Evolutionary conservation across 1,139 yeast genomes (phyloP).

Genomic region (Entelexis paramagnoliae): DNA sequence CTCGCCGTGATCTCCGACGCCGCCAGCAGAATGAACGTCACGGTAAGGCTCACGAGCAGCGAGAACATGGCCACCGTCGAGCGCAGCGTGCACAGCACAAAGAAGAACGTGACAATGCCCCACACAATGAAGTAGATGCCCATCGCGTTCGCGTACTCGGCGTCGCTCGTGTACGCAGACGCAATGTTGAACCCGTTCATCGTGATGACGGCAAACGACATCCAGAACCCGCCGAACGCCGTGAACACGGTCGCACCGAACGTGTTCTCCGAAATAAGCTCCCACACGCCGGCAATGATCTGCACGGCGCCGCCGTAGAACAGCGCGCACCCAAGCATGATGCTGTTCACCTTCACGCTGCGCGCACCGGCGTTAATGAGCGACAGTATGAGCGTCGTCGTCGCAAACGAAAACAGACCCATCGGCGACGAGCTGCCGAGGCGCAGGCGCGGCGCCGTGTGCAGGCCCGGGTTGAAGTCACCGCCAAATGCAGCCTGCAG

Average conservation of each 20-base stretch:
- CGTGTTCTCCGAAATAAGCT: conserved; percentile 58
- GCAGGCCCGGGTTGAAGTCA: conserved; percentile 51
- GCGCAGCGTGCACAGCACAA: conserved; percentile 57
- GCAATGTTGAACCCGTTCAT: conserved; percentile 65
- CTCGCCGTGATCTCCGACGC: conserved; percentile 43
- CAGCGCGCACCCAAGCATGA: conserved; percentile 63
- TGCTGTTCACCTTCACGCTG: conserved; percentile 42
- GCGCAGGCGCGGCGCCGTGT: conserved; percentile 52
- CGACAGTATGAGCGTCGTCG: conserved; percentile 73
- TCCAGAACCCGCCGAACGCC: conserved; percentile 85
- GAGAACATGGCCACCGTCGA: conserved; percentile 73
- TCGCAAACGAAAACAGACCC: conserved; percentile 73
- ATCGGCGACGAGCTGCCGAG: conserved; percentile 86
- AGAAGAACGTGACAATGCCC: conserved; percentile 64
- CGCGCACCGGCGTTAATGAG: conserved; percentile 55
- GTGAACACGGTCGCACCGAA: conserved; percentile 83
- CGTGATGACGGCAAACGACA: conserved; percentile 60
- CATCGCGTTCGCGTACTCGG: conserved; percentile 44
- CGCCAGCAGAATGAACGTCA: conserved; percentile 60
- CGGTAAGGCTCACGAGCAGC: conserved; percentile 50
- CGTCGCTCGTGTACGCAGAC: conserved; percentile 41
- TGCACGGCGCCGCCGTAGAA: conserved; percentile 82
- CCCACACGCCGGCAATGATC: conserved; percentile 66
- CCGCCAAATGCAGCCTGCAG: conserved; percentile 66
- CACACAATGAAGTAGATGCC: conserved; percentile 72